phyloP scores from a whole-genome alignment of 1,284 basidiomycete species.

The Heterobasidion annosum region DNA sequence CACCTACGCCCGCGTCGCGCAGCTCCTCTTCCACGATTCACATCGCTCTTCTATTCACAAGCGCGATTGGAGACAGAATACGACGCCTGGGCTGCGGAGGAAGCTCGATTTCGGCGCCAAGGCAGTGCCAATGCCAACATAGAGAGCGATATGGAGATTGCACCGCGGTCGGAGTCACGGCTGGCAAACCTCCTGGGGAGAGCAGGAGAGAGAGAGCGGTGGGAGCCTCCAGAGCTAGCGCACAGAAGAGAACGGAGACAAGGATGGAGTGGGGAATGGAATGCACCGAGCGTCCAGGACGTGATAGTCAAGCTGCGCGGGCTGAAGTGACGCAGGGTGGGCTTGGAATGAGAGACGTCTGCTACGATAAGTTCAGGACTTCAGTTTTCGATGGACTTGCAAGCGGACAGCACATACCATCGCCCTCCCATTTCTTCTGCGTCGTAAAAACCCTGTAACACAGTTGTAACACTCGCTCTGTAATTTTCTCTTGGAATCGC shows the following conservation, averaged over 20 bases:
- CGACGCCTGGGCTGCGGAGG: neutral
- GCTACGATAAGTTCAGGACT: no score
- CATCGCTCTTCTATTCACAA: neutral
- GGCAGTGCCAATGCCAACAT: neutral
- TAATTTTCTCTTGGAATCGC: no score
- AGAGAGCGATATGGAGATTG: neutral
- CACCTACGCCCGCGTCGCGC: neutral
- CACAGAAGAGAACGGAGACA: conserved; percentile 9
- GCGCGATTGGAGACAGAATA: neutral
- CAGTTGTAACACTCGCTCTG: no score
- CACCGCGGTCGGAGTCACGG: conserved; percentile 4
- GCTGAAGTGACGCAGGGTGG: conserved; percentile 2
- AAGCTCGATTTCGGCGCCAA: neutral
- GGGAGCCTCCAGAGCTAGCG: neutral
- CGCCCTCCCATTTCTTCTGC: no score
- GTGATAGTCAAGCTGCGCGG: conserved; percentile 9
- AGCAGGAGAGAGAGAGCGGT: neutral
- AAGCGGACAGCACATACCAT: no score
- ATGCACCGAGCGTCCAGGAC: conserved; percentile 9
- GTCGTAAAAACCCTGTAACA: no score
- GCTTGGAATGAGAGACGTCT: no score
- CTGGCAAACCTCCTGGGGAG: neutral
- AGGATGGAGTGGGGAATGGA: conserved; percentile 13
- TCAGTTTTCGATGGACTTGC: no score
- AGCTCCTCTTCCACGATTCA: neutral